Percentiles rank a stretch among this genome's conserved stretches.
Conservation (phyloP, 2,329 filamentous ascomycete genomes). For the Trichoderma lentiforme region DNA sequence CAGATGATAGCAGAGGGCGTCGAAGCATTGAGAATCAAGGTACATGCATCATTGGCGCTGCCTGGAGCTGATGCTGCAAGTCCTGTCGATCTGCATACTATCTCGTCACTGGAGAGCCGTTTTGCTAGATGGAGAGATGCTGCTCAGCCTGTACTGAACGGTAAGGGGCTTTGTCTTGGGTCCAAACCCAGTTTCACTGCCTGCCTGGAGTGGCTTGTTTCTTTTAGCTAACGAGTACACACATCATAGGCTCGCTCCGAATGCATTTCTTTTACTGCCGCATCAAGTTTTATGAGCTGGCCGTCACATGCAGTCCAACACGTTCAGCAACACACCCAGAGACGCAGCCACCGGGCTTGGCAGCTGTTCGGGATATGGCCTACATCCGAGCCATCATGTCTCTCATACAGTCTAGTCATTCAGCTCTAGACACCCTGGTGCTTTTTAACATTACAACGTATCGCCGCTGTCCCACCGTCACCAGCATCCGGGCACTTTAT, state of each 20-base stretch:
- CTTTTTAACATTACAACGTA: not conserved
- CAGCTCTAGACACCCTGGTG: not conserved
- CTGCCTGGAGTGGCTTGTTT: not conserved
- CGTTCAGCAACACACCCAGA: not conserved
- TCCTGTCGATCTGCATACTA: not conserved
- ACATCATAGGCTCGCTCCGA: not conserved
- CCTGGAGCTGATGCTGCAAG: not conserved
- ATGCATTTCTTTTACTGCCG: slow-evolving; percentile 7
- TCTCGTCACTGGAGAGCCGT: not conserved
- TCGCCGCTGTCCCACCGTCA: not conserved
- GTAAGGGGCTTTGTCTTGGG: not conserved
- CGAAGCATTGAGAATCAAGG: not conserved
- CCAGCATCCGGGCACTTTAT: not conserved
- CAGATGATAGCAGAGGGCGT: not conserved
- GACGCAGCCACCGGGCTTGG: not conserved
- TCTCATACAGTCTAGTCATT: not conserved
- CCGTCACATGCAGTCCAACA: not conserved
- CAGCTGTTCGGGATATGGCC: not conserved
- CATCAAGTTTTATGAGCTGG: not conserved
- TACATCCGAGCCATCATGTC: not conserved
- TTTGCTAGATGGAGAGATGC: not conserved
- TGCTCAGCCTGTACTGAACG: not conserved
- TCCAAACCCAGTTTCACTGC: not conserved
- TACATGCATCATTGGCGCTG: not conserved
- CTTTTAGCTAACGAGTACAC: not conserved